Base-by-base conservation (phyloP, 192 early-diverging fungal genomes). In the Thoreauomyces humboldtii region DNA sequence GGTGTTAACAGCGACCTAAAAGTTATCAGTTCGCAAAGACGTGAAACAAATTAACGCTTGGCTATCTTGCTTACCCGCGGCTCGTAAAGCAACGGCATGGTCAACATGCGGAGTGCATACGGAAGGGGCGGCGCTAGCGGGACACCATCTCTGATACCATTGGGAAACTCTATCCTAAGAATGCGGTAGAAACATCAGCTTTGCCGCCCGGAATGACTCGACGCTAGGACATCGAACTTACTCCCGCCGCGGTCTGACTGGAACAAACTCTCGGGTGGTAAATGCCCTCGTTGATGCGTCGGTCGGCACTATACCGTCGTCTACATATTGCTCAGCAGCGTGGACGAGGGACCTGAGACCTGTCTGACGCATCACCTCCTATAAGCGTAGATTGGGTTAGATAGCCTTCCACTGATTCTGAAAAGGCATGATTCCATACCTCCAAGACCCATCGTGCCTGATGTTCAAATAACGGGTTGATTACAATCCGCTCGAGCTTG, bases 381-480 rank as follows among this genome's bases (percentile, higher is more conserved):
- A 41, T 31, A 14, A 19, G n/a, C n/a, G n/a, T n/a, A n/a, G n/a
- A n/a, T n/a, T n/a, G n/a, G n/a, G n/a, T n/a, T n/a, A n/a, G 9
- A 41, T 41, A 41, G 11, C 38, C 38, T 41, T 41, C 38, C 38
- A 41, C 38, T 17, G 38, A 15, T 35, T n/a, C n/a, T n/a, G n/a
- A n/a, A n/a, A n/a, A n/a, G n/a, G n/a, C n/a, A 15, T 0, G 2
- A 43, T 12, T 29, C 17, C 43, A 19, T 57, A 74, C 78, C 65
- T 81, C 77, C 6, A 77, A 52, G 29, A 79, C 59, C 63, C 69
- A 81, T 50, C 73, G 38, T 4, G 77, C 44, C 15, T 75, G 70
- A 54, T 63, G 43, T 14, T 64, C 69, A 71, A 78, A 84, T 7
- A 80, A 27, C 27, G 81, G 81, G 59, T 77, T 81, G 33, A 84